Evolutionary conservation across 2,329 filamentous ascomycete species (phyloP).

Genomic region (Exophiala dermatitidis): DNA sequence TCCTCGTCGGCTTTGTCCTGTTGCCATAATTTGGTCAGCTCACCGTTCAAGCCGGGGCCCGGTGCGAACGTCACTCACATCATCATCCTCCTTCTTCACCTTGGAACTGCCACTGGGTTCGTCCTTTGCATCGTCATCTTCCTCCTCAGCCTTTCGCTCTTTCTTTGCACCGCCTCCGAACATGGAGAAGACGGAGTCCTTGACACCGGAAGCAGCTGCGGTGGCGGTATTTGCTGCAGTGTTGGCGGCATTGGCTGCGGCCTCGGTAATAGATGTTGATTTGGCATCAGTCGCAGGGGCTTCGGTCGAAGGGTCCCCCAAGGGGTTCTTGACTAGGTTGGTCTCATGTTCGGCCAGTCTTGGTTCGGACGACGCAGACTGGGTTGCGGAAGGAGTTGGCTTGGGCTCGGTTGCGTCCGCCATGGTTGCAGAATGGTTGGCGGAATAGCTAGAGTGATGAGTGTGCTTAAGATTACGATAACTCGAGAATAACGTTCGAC

Average conservation of each 20-base stretch:
- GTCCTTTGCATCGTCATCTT: slow-evolving; percentile 71
- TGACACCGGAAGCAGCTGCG: slow-evolving; percentile 27
- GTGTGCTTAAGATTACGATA: slow-evolving; percentile 1
- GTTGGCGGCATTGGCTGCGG: slow-evolving; percentile 22
- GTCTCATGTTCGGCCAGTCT: slow-evolving; percentile 23
- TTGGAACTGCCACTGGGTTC: slow-evolving; percentile 87
- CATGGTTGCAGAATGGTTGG: slow-evolving; percentile 14
- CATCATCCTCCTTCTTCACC: slow-evolving; percentile 57
- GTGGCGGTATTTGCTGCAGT: slow-evolving; percentile 22
- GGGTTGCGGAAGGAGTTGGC: slow-evolving; percentile 22
- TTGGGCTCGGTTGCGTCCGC: slow-evolving; percentile 22
- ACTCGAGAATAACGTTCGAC: not conserved
- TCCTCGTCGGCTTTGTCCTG: slow-evolving; percentile 61
- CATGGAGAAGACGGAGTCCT: slow-evolving; percentile 81
- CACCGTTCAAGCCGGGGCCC: slow-evolving; percentile 19
- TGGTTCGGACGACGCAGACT: slow-evolving; percentile 21
- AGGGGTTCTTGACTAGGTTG: slow-evolving; percentile 22
- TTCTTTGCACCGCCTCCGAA: slow-evolving; percentile 97
- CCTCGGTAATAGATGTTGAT: slow-evolving; percentile 21
- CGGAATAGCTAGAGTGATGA: not conserved
- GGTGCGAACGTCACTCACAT: slow-evolving; percentile 31
- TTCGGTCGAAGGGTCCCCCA: slow-evolving; percentile 16
- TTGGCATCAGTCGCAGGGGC: slow-evolving; percentile 17
- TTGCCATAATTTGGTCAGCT: slow-evolving; percentile 7
- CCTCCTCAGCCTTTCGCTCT: slow-evolving; percentile 75